phyloP scores from a whole-genome alignment of 2,329 filamentous ascomycete species.

The Penicillium sp. region DNA sequence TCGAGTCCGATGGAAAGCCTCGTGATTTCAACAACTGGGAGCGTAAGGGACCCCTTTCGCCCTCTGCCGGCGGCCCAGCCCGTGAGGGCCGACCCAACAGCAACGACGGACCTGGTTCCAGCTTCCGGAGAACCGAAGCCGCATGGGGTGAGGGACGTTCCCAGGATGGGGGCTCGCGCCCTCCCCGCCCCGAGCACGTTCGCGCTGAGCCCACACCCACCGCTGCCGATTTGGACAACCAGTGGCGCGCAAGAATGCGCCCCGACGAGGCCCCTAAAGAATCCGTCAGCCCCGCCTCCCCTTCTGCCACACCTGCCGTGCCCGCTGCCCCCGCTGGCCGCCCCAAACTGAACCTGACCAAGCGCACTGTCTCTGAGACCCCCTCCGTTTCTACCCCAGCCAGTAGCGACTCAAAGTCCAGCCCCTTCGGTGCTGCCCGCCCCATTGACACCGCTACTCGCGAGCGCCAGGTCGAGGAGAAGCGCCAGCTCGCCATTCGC shows the following conservation, averaged over 20 bases:
- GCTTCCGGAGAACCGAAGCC: slow-evolving; percentile 64
- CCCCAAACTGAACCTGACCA: slow-evolving; percentile 81
- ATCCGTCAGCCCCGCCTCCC: slow-evolving; percentile 70
- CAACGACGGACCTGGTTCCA: slow-evolving; percentile 57
- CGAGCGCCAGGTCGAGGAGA: slow-evolving; percentile 88
- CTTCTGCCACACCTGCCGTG: slow-evolving; percentile 63
- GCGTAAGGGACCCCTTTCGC: slow-evolving; percentile 84
- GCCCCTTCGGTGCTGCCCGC: slow-evolving; percentile 86
- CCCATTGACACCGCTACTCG: slow-evolving; percentile 90
- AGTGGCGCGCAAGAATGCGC: slow-evolving; percentile 89
- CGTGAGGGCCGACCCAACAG: slow-evolving; percentile 58
- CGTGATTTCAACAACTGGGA: slow-evolving; percentile 91
- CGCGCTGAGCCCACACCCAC: slow-evolving; percentile 69
- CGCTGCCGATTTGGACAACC: slow-evolving; percentile 85
- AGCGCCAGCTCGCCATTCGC: slow-evolving; percentile 66
- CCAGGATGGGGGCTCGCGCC: slow-evolving; percentile 68
- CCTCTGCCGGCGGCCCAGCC: slow-evolving; percentile 50
- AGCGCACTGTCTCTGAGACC: slow-evolving; percentile 83
- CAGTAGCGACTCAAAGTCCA: slow-evolving; percentile 70
- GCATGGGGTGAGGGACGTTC: slow-evolving; percentile 68
- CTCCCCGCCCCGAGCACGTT: slow-evolving; percentile 66
- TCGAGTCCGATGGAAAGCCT: slow-evolving; percentile 67
- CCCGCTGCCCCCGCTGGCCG: slow-evolving; percentile 58
- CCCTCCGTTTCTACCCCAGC: slow-evolving; percentile 46
- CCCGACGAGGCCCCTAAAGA: slow-evolving; percentile 74